These are phyloP conservation scores for Cicer pinnatifidum DNA, from an alignment of 306 rosid species.

Conservation along the genomic window DNA sequence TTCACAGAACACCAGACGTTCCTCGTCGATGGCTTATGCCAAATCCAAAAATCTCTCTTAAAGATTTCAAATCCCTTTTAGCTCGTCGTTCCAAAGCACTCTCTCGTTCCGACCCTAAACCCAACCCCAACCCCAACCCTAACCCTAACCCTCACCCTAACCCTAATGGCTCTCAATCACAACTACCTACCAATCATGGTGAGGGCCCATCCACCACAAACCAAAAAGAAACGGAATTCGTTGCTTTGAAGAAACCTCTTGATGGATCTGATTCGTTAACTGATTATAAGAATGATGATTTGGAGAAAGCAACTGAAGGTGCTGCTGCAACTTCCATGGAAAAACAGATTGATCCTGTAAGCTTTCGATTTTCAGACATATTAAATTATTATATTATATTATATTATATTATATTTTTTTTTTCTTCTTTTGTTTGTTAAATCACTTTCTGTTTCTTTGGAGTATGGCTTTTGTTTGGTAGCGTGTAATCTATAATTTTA, in stretches of 20 bases:
- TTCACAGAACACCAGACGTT: conserved; percentile 74
- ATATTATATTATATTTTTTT: neutral
- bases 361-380: conserved; percentile 39
- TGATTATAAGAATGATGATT: conserved; percentile 30
- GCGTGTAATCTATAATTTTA: too few relatives aligned
- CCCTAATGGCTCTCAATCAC: neutral
- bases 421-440: neutral
- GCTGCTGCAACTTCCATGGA: conserved; percentile 38
- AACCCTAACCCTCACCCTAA: conserved; percentile 25
- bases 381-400: neutral
- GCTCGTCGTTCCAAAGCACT: conserved; percentile 82
- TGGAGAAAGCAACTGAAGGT: conserved; percentile 48
- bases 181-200: conserved; percentile 32
- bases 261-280: conserved; percentile 45
- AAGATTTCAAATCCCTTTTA: conserved; percentile 74
- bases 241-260: conserved; percentile 41
- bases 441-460: neutral
- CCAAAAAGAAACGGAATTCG: conserved; percentile 33
- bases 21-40: conserved; percentile 95
- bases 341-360: conserved; percentile 46
- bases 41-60: conserved; percentile 66
- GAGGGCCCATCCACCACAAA: conserved; percentile 58
- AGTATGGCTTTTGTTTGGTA: neutral
- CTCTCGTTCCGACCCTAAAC: conserved; percentile 53
- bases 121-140: conserved; percentile 50